Evolutionary conservation across 208 protist species (phyloP).

Genomic region (Crithidia fasciculata): DNA sequence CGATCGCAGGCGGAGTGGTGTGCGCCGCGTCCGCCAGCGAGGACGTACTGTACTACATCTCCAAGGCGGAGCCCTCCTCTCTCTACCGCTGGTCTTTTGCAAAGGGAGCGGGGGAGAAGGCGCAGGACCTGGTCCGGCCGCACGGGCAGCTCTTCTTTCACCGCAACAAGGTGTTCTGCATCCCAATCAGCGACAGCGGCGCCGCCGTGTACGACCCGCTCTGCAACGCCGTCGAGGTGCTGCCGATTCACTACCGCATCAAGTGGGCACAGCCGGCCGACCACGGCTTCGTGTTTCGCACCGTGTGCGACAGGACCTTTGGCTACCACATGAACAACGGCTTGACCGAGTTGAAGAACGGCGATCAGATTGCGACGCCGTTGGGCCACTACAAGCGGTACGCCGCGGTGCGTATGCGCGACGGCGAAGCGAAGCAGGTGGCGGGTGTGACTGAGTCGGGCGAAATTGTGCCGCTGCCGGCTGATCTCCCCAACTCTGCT

Average conservation of each 20-base stretch:
- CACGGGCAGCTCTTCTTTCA: slow-evolving; percentile 55
- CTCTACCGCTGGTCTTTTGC: slow-evolving; percentile 31
- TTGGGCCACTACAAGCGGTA: slow-evolving; percentile 55
- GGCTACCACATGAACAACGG: slow-evolving; percentile 76
- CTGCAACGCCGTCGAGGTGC: slow-evolving; percentile 43
- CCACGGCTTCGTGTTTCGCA: slow-evolving; percentile 77
- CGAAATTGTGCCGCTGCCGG: slow-evolving; percentile 15
- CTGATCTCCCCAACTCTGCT: slow-evolving; percentile 5
- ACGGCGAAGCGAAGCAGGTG: slow-evolving; percentile 1
- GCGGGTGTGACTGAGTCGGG: slow-evolving; percentile 41
- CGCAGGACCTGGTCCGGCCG: slow-evolving; percentile 26
- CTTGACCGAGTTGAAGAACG: slow-evolving; percentile 33
- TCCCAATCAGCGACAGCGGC: slow-evolving; percentile 23
- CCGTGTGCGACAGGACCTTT: slow-evolving; percentile 40
- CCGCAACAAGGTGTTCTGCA: slow-evolving; percentile 63
- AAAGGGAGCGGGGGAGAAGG: slow-evolving; percentile 9
- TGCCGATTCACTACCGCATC: slow-evolving; percentile 42
- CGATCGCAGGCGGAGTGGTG: slow-evolving; percentile 19
- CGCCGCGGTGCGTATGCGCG: slow-evolving; percentile 27
- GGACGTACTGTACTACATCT: slow-evolving; percentile 59
- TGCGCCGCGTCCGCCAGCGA: slow-evolving; percentile 36
- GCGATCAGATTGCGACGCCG: slow-evolving; percentile 17
- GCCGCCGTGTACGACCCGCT: slow-evolving; percentile 70
- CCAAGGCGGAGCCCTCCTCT: slow-evolving; percentile 16
- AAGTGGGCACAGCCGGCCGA: slow-evolving; percentile 49